These are phyloP conservation scores for Auriscalpium microsporum DNA, from an alignment of 768 basidiomycete species.

Conservation along the genomic window DNA sequence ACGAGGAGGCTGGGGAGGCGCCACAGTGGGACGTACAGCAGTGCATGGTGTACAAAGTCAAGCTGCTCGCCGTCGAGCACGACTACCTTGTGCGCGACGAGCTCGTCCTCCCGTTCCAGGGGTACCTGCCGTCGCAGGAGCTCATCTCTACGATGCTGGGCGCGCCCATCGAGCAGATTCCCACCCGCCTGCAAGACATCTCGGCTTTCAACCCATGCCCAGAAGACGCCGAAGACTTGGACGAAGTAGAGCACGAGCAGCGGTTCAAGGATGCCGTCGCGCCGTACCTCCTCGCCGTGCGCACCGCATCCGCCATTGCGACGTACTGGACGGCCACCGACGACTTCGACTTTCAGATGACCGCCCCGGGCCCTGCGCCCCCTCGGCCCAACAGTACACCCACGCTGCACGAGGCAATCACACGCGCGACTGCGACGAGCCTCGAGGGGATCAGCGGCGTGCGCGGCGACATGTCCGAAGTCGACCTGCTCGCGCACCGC, in stretches of 20 bases:
- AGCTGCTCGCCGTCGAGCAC: constrained; percentile 51
- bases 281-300: constrained; percentile 62
- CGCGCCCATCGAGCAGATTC: constrained; percentile 14
- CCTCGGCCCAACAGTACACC: neutral
- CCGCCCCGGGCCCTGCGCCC: constrained; percentile 22
- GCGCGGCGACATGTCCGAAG: constrained; percentile 18
- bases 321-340: constrained; percentile 67
- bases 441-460: constrained; percentile 7
- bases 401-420: neutral
- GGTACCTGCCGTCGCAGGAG: constrained; percentile 44
- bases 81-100: constrained; percentile 43
- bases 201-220: constrained; percentile 48
- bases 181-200: constrained; percentile 23
- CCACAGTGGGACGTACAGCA: constrained; percentile 53
- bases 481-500: constrained; percentile 19
- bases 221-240: constrained; percentile 1
- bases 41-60: constrained; percentile 56
- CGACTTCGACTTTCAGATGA: constrained; percentile 56
- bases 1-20: neutral
- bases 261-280: constrained; percentile 46
- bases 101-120: constrained; percentile 68
- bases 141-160: constrained; percentile 39
- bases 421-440: neutral
- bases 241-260: constrained; percentile 7
- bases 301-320: constrained; percentile 57